phyloP scores from a whole-genome alignment of 1,284 basidiomycete species.

The Sporisorium graminicola region DNA sequence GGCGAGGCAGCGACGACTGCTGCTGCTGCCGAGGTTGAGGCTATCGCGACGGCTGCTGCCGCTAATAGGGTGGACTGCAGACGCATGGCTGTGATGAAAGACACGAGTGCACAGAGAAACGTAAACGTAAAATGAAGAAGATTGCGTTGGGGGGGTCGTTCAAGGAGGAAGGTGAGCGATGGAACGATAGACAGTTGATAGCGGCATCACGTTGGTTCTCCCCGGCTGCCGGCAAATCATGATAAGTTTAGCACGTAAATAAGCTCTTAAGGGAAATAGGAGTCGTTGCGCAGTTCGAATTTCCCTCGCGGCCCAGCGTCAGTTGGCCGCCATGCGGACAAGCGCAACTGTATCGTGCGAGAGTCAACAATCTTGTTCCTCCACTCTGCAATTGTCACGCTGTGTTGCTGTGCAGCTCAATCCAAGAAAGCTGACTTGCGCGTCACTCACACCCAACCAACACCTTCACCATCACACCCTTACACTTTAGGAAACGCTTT shows the following conservation, averaged over 20 bases:
- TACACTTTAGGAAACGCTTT: neutral
- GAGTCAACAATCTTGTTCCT: neutral
- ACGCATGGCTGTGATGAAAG: slow-evolving; percentile 18
- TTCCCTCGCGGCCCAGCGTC: neutral
- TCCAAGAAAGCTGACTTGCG: neutral
- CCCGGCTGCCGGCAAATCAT: slow-evolving; percentile 2
- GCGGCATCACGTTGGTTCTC: neutral
- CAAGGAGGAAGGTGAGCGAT: neutral
- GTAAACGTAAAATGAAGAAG: neutral
- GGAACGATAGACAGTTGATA: neutral
- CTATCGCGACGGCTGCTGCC: neutral
- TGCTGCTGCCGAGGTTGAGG: neutral
- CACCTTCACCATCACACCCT: neutral
- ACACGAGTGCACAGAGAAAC: too few species aligned
- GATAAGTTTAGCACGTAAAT: neutral
- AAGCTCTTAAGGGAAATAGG: neutral
- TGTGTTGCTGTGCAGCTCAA: neutral
- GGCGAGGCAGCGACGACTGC: neutral
- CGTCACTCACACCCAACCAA: neutral
- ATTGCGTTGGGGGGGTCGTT: neutral
- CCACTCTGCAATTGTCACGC: slow-evolving; percentile 1
- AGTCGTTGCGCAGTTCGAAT: too few species aligned
- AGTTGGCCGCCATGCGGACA: too few species aligned
- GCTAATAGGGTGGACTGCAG: slow-evolving; percentile 13
- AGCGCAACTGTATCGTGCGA: neutral